Conservation (phyloP, 257 asterid genomes). For the Eucommia ulmoides region DNA sequence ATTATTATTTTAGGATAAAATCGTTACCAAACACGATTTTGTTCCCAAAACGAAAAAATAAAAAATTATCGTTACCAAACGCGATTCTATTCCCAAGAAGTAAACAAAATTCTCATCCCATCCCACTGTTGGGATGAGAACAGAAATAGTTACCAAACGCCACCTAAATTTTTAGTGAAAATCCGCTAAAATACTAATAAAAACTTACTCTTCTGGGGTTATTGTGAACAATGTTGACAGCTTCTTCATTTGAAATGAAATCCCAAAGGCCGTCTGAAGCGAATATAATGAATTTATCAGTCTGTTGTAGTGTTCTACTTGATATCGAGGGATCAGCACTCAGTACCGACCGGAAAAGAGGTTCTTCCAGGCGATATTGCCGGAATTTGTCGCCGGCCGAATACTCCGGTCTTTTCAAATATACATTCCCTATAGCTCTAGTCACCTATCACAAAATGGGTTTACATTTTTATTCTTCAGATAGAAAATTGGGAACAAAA, state of each 20-base stretch:
- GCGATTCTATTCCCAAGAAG: no score
- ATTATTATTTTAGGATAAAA: no score
- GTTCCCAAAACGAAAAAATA: no score
- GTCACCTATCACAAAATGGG: slow-evolving; percentile 57
- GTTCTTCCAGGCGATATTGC: slow-evolving; percentile 50
- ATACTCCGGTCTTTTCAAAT: slow-evolving; percentile 64
- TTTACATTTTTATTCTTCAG: no score
- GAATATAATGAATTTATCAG: slow-evolving; percentile 63
- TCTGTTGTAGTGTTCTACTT: slow-evolving; percentile 26
- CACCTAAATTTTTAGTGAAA: no score
- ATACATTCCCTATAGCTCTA: slow-evolving; percentile 88
- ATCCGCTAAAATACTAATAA: no score
- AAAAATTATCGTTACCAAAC: no score
- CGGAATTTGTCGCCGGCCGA: slow-evolving; percentile 33
- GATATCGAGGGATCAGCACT: slow-evolving; percentile 58
- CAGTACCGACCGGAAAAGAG: slow-evolving; percentile 46
- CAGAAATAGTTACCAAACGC: no score
- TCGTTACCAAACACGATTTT: no score
- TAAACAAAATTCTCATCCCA: no score
- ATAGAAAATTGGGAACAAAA: no score
- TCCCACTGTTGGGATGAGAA: no score
- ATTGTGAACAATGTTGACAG: slow-evolving; percentile 60
- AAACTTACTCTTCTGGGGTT: slow-evolving; percentile 51
- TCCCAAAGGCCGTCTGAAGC: slow-evolving; percentile 97
- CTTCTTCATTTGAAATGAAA: slow-evolving; percentile 55